A percentile compares a stretch with the other conserved stretches of the same genome.
Conservation (phyloP, 176 grass and related monocot species). For the Musa troglodytarum region DNA sequence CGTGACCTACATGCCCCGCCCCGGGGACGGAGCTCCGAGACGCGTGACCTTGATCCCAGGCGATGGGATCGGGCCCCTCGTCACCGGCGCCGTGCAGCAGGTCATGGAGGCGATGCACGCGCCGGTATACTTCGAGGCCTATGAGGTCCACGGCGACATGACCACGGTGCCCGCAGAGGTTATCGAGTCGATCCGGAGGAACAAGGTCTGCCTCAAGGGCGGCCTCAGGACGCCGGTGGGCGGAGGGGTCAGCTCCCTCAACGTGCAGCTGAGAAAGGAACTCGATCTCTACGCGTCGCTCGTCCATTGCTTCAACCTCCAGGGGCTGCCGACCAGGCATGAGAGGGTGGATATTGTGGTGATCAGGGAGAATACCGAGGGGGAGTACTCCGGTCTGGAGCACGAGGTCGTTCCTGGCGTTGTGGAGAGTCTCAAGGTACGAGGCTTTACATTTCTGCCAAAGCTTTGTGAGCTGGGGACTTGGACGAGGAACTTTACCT, state of each 20-base stretch:
- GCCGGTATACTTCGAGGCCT: conserved; percentile 87
- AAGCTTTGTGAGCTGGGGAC: not conserved
- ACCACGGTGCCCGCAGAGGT: conserved; percentile 61
- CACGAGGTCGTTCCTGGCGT: conserved; percentile 91
- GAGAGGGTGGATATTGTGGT: conserved; percentile 80
- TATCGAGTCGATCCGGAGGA: conserved; percentile 79
- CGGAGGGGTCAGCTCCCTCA: conserved; percentile 77
- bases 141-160: conserved; percentile 88
- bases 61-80: conserved; percentile 80
- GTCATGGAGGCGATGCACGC: conserved; percentile 95
- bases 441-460: not conserved
- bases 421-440: conserved; percentile 87
- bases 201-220: conserved; percentile 86
- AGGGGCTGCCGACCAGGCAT: conserved; percentile 70
- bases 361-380: conserved; percentile 97
- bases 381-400: conserved; percentile 94
- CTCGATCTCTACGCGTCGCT: conserved; percentile 86
- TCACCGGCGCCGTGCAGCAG: conserved; percentile 65
- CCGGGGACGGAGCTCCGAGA: conserved; percentile 71
- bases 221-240: conserved; percentile 70
- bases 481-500: too few species aligned
- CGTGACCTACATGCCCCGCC: conserved; percentile 96
- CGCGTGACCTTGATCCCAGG: conserved; percentile 80
- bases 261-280: conserved; percentile 86
- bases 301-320: conserved; percentile 76